Evolutionary conservation across 1,284 basidiomycete species (phyloP).

Genomic region (Leccinum discolor): DNA sequence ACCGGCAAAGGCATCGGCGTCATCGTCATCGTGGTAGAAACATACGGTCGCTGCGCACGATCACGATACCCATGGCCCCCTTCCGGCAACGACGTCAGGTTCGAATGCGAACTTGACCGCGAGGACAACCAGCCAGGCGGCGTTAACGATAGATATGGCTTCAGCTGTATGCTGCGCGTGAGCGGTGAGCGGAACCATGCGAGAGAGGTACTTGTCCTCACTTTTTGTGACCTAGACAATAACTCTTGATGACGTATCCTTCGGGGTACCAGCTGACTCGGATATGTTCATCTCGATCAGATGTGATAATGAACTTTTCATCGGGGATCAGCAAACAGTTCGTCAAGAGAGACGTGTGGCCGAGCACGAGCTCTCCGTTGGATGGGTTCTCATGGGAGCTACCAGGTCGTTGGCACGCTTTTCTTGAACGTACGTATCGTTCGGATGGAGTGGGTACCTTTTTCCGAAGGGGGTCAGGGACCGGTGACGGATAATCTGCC

Average conservation of each 20-base stretch:
- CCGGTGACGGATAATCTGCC: neutral
- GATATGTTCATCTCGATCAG: slow-evolving; percentile 93
- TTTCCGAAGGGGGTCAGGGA: slow-evolving; percentile 2
- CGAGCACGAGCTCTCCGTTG: slow-evolving; percentile 75
- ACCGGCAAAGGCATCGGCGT: neutral
- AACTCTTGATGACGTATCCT: slow-evolving; percentile 82
- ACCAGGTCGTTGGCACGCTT: slow-evolving; percentile 35
- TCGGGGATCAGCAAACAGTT: slow-evolving; percentile 67
- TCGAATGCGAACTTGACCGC: slow-evolving; percentile 38
- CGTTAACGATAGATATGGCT: slow-evolving; percentile 45
- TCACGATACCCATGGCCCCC: neutral
- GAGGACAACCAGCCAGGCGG: slow-evolving; percentile 38
- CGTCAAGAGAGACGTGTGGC: slow-evolving; percentile 86
- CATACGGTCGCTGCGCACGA: neutral
- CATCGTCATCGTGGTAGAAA: neutral
- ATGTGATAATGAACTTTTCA: slow-evolving; percentile 78
- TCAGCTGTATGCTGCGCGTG: slow-evolving; percentile 48
- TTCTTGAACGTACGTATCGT: slow-evolving; percentile 18
- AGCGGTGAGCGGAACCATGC: slow-evolving; percentile 4
- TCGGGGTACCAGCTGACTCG: slow-evolving; percentile 88
- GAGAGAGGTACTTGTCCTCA: slow-evolving; percentile 37
- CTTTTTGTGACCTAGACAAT: slow-evolving; percentile 84
- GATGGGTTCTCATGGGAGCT: slow-evolving; percentile 71
- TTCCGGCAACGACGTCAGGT: slow-evolving; percentile 27
- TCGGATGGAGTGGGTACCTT: slow-evolving; percentile 53